phyloP scores from a whole-genome alignment of 345 rosid genomes.

The Chamaenerion angustifolium region DNA sequence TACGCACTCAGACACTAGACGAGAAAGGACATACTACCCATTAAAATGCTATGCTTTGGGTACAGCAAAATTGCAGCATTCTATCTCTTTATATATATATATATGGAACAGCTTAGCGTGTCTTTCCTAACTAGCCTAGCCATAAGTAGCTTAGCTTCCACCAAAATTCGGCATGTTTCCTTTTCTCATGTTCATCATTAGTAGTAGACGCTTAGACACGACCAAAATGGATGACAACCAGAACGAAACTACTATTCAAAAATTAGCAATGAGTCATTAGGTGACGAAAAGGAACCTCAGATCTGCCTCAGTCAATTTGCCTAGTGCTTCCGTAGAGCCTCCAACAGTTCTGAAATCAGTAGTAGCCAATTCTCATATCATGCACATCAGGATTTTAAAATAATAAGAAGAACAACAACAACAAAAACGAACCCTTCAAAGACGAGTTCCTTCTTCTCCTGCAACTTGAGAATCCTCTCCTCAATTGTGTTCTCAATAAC shows the following conservation, averaged over 20 bases:
- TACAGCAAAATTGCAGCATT: too few species aligned
- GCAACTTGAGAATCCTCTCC: slow-evolving; percentile 87
- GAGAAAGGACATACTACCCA: too few species aligned
- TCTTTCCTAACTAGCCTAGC: too few species aligned
- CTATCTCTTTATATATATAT: too few species aligned
- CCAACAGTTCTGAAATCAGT: slow-evolving; percentile 58
- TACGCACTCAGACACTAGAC: too few species aligned
- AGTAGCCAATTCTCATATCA: not conserved
- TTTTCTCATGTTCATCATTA: too few species aligned
- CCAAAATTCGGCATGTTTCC: too few species aligned
- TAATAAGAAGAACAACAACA: not conserved
- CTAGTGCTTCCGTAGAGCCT: slow-evolving; percentile 74
- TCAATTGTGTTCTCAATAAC: slow-evolving; percentile 84
- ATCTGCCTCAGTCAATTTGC: slow-evolving; percentile 63
- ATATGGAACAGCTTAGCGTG: too few species aligned
- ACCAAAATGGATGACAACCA: too few species aligned
- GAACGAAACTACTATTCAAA: not conserved
- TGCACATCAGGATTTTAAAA: not conserved
- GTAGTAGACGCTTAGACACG: too few species aligned
- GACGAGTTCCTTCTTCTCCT: slow-evolving; percentile 83
- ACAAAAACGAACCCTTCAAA: slow-evolving; percentile 68
- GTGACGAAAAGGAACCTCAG: slow-evolving; percentile 56
- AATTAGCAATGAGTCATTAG: slow-evolving; percentile 12
- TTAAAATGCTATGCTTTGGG: too few species aligned
- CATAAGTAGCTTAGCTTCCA: too few species aligned